These are phyloP conservation scores for Ophiostoma novo-ulmi DNA, from an alignment of 2,329 filamentous ascomycete genomes.

Conservation along the genomic window DNA sequence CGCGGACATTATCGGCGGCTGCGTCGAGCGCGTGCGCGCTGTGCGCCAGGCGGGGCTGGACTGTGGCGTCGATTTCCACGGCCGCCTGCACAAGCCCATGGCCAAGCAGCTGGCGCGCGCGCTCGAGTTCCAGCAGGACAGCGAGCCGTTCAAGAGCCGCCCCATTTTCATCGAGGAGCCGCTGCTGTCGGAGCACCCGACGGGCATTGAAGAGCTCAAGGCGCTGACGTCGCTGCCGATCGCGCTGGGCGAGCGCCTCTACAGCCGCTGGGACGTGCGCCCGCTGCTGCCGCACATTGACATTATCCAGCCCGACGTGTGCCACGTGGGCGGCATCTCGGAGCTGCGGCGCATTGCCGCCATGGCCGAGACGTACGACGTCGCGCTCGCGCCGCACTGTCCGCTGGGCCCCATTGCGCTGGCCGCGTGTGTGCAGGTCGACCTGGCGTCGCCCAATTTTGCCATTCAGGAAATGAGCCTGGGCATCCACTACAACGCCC, in stretches of 20 bases:
- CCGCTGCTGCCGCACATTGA: constrained; percentile 62
- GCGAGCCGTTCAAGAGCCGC: constrained; percentile 39
- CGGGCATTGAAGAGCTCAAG: constrained; percentile 54
- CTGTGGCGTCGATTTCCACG: constrained; percentile 64
- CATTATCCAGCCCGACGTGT: constrained; percentile 60
- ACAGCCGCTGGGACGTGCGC: constrained; percentile 61
- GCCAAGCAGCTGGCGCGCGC: constrained; percentile 61
- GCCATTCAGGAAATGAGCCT: constrained; percentile 65
- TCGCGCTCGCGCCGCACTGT: constrained; percentile 61
- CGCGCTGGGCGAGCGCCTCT: constrained; percentile 60
- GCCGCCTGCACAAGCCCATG: constrained; percentile 64
- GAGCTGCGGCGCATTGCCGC: constrained; percentile 58
- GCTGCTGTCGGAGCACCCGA: constrained; percentile 56
- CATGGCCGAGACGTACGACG: constrained; percentile 63
- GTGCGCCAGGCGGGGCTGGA: constrained; percentile 62
- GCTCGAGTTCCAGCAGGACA: constrained; percentile 42
- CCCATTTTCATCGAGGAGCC: constrained; percentile 66
- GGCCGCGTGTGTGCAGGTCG: constrained; percentile 60
- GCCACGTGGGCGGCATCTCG: constrained; percentile 59
- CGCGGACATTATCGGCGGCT: constrained; percentile 43
- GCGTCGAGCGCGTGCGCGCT: constrained; percentile 55
- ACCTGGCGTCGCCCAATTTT: constrained; percentile 51
- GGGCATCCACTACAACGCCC: constrained; percentile 64
- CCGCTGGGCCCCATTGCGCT: constrained; percentile 62
- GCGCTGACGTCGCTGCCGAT: constrained; percentile 54